Evolutionary conservation across 2,329 filamentous ascomycete genomes (phyloP).

Genomic region (Teratosphaeria pseudoeucalypti): DNA sequence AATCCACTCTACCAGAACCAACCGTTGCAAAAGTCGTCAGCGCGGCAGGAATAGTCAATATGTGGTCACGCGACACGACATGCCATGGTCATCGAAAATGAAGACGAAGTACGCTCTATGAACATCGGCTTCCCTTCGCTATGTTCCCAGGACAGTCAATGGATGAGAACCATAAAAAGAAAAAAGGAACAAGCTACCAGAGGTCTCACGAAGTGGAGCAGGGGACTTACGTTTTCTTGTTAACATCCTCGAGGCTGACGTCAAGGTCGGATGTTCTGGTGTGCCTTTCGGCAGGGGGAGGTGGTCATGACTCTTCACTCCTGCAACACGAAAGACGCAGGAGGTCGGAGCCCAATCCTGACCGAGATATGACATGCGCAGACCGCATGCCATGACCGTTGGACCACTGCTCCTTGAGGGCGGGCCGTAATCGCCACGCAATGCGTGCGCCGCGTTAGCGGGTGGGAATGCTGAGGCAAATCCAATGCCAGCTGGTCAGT

Average conservation of each 20-base stretch:
- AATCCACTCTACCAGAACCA: no score
- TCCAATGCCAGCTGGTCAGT: neutral
- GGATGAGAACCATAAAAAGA: neutral
- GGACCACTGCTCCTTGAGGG: neutral
- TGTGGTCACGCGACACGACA: no score
- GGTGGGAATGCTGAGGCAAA: neutral
- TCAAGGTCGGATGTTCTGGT: neutral
- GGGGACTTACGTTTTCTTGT: neutral
- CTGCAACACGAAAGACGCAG: neutral
- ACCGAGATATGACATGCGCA: neutral
- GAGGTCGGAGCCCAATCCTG: neutral
- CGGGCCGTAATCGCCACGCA: neutral
- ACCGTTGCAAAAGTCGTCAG: no score
- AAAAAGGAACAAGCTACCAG: neutral
- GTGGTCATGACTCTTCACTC: neutral
- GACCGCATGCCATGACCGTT: neutral
- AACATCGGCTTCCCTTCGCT: neutral
- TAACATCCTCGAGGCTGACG: neutral
- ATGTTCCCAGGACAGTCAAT: neutral
- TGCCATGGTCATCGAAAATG: no score
- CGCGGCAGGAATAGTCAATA: no score
- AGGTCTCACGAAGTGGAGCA: neutral
- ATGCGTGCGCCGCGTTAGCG: neutral
- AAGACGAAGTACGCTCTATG: neutral
- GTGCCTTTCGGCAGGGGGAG: neutral